Base-by-base conservation (phyloP, 176 grass and related monocot species). In the Aegilops bicornis region DNA sequence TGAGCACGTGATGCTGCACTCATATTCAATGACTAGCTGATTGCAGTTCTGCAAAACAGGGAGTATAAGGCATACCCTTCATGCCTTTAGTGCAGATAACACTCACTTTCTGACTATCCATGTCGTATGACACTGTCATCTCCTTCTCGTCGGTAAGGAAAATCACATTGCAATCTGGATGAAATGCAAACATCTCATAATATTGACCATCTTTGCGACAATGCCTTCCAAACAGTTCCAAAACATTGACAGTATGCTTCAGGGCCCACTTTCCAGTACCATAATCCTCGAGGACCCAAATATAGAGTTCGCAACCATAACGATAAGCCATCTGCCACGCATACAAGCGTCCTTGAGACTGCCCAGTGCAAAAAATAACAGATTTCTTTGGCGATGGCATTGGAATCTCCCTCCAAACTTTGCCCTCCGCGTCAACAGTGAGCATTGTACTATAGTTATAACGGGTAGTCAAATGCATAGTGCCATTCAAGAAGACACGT, bases 21-120 rank as follows among this genome's bases (percentile, higher is more conserved):
- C 10, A 72, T 11, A 42, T 22, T 72, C 22, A 71, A 23, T 71
- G 69, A 13, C 4, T 10, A 40, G 19, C 69, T 10, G 35, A 71
- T 11, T 2, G 36, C 69, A 82, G 43, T 78, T 90, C 79, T 73
- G 77, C 71, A 43, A 73, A 42, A 73, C 36, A 73, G 10, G 69
- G 69, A 73, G 13, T 15, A 73, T 73, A 73, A 73, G 69, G 69
- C 39, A 24, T 33, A 42, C 69, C 36, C 12, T 14, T 23, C 36
- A 42, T 73, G 36, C 15, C 1, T 24, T 14, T 22, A 42, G 20
- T 24, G 36, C 22, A 15, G 36, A 73, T 73, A 43, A 73, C 22
- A 73, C 23, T 6, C 22, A 73, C 22, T 15, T 73, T 43, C 22
- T 43, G 22, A 42, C 40, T 48, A 74, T 74, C 71, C 71, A 74